Percentiles rank a stretch among this genome's conserved stretches.
phyloP scores from a whole-genome alignment of 768 basidiomycete genomes.

The Hypholoma sublateritium region DNA sequence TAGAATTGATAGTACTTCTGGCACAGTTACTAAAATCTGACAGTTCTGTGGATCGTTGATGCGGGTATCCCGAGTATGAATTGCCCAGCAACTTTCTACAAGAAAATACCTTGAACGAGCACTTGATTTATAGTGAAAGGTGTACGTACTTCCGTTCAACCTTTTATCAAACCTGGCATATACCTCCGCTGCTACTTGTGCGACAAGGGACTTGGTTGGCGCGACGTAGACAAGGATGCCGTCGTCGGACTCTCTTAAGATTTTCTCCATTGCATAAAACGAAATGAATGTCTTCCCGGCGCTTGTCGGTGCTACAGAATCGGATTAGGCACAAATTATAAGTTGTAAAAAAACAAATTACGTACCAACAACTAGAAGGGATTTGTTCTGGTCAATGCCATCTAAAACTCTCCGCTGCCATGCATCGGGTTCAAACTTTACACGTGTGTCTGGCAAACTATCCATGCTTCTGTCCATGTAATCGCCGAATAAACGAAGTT shows the following conservation, averaged over 20 bases:
- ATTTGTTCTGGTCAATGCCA: conserved; percentile 55
- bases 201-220: conserved; percentile 73
- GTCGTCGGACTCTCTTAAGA: conserved; percentile 61
- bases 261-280: conserved; percentile 74
- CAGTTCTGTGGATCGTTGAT: conserved; percentile 64
- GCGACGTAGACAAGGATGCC: conserved; percentile 73
- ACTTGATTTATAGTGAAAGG: not conserved
- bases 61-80: conserved; percentile 65
- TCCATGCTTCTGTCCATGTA: conserved; percentile 77
- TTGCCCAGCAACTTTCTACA: conserved; percentile 60
- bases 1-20: conserved; percentile 69
- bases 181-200: conserved; percentile 72
- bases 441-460: conserved; percentile 52
- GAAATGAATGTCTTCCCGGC: conserved; percentile 80
- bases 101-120: not conserved
- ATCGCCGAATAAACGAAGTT: conserved; percentile 67
- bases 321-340: not conserved
- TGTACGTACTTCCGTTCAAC: conserved; percentile 39
- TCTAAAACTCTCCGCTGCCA: conserved; percentile 73
- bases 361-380: conserved; percentile 67
- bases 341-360: not conserved
- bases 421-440: conserved; percentile 64
- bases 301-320: conserved; percentile 57
- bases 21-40: conserved; percentile 75
- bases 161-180: conserved; percentile 66